Conservation (phyloP, 2,329 filamentous ascomycete genomes). For the Colletotrichum nymphaeae region DNA sequence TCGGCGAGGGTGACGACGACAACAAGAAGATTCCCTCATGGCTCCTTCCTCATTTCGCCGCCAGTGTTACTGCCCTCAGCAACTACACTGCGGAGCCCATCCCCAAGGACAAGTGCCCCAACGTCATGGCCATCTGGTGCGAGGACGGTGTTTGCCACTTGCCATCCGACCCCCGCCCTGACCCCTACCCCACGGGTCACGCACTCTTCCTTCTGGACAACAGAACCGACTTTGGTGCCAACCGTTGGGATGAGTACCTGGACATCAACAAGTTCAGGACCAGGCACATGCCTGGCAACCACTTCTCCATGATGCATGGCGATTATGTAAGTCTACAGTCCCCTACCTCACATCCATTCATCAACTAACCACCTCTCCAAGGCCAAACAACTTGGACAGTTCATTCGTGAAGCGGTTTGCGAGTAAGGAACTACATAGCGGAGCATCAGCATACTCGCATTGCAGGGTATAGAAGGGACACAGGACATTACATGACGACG, state of each 20-base stretch:
- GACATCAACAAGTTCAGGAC: conserved; percentile 71
- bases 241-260: conserved; percentile 76
- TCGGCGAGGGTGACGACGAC: conserved; percentile 69
- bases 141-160: conserved; percentile 78
- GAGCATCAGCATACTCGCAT: conserved; percentile 22
- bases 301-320: conserved; percentile 83
- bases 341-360: not conserved
- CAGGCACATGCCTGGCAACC: conserved; percentile 77
- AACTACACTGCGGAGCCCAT: conserved; percentile 76
- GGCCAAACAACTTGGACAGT: conserved; percentile 50
- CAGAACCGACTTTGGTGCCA: conserved; percentile 76
- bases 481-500: conserved; percentile 31
- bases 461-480: conserved; percentile 34
- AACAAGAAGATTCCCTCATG: conserved; percentile 73
- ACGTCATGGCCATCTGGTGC: conserved; percentile 76
- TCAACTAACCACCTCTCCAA: conserved; percentile 38
- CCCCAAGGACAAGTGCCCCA: conserved; percentile 67
- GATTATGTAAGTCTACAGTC: conserved; percentile 46
- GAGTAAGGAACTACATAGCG: conserved; percentile 31
- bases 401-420: conserved; percentile 49
- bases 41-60: conserved; percentile 79
- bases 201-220: conserved; percentile 80
- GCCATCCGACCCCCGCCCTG: conserved; percentile 72
- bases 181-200: conserved; percentile 68
- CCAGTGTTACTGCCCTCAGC: conserved; percentile 75